Conservation (phyloP, 73 alveolate genomes). For the Symbiodinium pilosum region DNA sequence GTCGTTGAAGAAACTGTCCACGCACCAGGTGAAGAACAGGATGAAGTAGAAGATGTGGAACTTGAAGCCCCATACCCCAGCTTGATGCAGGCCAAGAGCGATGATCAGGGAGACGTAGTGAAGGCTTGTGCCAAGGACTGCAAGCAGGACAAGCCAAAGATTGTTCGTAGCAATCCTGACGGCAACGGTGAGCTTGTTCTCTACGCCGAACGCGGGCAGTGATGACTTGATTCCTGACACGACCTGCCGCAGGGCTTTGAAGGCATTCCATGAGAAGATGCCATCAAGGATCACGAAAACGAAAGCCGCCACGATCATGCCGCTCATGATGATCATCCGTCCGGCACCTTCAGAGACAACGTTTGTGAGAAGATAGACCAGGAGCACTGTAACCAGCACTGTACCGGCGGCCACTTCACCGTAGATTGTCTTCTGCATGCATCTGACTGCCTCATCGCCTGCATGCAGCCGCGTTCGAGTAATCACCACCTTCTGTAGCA, state of each 20-base stretch:
- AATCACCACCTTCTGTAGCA: neutral
- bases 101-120: neutral
- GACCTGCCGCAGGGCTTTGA: neutral
- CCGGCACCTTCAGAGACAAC: neutral
- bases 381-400: neutral
- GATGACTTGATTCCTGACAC: neutral
- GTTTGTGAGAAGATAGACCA: neutral
- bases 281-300: neutral
- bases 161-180: neutral
- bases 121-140: conserved; percentile 16
- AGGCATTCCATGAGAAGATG: conserved; percentile 3
- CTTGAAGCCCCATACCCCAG: no score
- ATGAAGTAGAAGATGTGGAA: neutral
- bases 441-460: neutral
- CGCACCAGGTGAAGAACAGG: neutral
- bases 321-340: neutral
- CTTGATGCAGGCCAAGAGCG: neutral
- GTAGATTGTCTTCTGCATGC: neutral
- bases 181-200: neutral
- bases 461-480: neutral
- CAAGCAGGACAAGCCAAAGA: conserved; percentile 17
- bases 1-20: conserved; percentile 28
- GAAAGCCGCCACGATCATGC: neutral
- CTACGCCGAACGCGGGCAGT: neutral
- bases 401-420: neutral